phyloP scores from a whole-genome alignment of 1,139 yeast species.

The Pichia sp. region DNA sequence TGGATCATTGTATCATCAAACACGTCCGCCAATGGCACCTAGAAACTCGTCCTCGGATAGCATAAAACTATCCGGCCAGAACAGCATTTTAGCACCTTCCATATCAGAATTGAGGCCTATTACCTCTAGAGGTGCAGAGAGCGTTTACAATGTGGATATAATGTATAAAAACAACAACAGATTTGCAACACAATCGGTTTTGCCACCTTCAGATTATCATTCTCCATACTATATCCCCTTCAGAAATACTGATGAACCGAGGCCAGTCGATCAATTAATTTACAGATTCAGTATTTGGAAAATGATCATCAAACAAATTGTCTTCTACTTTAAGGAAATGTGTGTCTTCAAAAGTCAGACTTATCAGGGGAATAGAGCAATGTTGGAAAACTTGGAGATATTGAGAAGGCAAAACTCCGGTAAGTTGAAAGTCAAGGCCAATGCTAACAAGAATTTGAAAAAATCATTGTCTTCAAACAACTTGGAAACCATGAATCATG shows the following conservation, averaged over 20 bases:
- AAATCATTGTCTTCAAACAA: slow-evolving; percentile 17
- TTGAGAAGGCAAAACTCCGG: slow-evolving; percentile 35
- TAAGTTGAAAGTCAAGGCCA: slow-evolving; percentile 21
- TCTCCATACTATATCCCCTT: slow-evolving; percentile 29
- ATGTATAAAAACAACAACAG: slow-evolving; percentile 12
- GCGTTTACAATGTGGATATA: slow-evolving; percentile 11
- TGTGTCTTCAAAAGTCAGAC: slow-evolving; percentile 63
- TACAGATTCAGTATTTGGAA: slow-evolving; percentile 66
- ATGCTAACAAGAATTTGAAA: slow-evolving; percentile 18
- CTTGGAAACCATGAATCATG: slow-evolving; percentile 6
- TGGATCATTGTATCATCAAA: background rate
- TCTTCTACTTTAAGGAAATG: slow-evolving; percentile 55
- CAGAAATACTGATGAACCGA: slow-evolving; percentile 23
- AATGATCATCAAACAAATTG: slow-evolving; percentile 54
- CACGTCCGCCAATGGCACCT: background rate
- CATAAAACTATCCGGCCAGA: too few relatives aligned
- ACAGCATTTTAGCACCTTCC: too few relatives aligned
- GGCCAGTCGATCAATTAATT: slow-evolving; percentile 44
- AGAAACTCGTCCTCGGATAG: too few relatives aligned
- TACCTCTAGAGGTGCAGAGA: too few relatives aligned
- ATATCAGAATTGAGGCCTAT: too few relatives aligned
- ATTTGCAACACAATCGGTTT: slow-evolving; percentile 18
- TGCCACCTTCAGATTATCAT: slow-evolving; percentile 25
- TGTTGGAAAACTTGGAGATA: slow-evolving; percentile 54
- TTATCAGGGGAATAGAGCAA: slow-evolving; percentile 55